Conservation (phyloP, 768 basidiomycete species). For the Rhizopogon vinicolor region DNA sequence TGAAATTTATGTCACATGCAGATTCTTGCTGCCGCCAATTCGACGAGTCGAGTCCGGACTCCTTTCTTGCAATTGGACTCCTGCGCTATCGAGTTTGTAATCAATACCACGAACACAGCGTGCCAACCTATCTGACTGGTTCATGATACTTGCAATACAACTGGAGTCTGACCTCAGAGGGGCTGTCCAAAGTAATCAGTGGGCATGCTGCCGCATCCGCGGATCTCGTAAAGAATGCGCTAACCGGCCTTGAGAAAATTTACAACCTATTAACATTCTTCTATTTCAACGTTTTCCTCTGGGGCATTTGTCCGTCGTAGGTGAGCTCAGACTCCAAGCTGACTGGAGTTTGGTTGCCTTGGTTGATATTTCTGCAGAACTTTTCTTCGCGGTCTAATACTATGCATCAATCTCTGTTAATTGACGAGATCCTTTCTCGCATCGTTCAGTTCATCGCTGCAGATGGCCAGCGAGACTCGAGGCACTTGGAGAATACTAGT, state of each 20-base stretch:
- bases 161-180: too few species aligned
- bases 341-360: background rate
- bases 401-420: slow-evolving; percentile 27
- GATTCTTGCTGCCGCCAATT: too few species aligned
- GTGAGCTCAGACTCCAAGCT: background rate
- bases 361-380: background rate
- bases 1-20: too few species aligned
- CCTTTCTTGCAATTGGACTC: too few species aligned
- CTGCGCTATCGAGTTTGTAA: too few species aligned
- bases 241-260: background rate
- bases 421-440: slow-evolving; percentile 19
- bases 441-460: slow-evolving; percentile 21
- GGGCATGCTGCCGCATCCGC: too few species aligned
- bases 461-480: slow-evolving; percentile 12
- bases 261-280: background rate
- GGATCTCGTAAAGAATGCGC: too few species aligned
- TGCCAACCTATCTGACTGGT: too few species aligned
- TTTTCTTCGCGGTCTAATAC: background rate
- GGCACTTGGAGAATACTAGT: slow-evolving; percentile 13
- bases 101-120: too few species aligned
- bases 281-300: background rate
- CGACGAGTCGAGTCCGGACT: too few species aligned
- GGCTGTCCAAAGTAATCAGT: too few species aligned
- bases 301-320: background rate
- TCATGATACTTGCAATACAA: too few species aligned